Percentiles rank a stretch among this genome's conserved stretches.
Conservation (phyloP, 2,329 filamentous ascomycete species). For the Alternaria incomplexa region DNA sequence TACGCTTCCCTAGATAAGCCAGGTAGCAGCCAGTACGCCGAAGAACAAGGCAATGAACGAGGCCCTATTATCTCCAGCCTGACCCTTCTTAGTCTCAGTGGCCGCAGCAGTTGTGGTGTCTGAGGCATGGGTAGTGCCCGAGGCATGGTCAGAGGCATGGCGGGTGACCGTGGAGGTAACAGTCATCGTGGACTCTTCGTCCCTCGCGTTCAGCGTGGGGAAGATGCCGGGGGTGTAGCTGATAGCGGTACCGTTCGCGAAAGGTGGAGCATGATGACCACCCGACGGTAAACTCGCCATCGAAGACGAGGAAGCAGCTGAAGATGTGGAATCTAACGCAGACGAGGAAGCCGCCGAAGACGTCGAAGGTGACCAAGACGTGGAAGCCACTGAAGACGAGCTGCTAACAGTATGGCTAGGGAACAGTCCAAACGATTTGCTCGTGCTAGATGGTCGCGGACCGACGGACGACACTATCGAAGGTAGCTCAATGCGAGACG, state of each 20-base stretch:
- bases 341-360: neutral
- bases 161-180: neutral
- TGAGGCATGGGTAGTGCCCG: neutral
- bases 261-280: neutral
- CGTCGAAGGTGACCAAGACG: neutral
- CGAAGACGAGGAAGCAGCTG: neutral
- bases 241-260: neutral
- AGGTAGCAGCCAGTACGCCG: slow-evolving; percentile 6
- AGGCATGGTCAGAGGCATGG: neutral
- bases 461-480: neutral
- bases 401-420: neutral
- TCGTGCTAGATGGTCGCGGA: neutral
- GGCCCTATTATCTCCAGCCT: slow-evolving; percentile 2
- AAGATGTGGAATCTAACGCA: neutral
- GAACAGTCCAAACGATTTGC: neutral
- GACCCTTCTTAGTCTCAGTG: neutral
- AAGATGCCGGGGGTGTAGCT: slow-evolving; percentile 2
- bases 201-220: slow-evolving; percentile 14
- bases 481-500: neutral
- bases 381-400: neutral
- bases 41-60: slow-evolving; percentile 11
- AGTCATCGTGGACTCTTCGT: neutral
- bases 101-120: neutral
- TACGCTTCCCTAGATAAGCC: slow-evolving; percentile 4
- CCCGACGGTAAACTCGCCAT: neutral